These are phyloP conservation scores for Aspergillus flavus DNA, from an alignment of 2,329 filamentous ascomycete species.

Conservation along the genomic window DNA sequence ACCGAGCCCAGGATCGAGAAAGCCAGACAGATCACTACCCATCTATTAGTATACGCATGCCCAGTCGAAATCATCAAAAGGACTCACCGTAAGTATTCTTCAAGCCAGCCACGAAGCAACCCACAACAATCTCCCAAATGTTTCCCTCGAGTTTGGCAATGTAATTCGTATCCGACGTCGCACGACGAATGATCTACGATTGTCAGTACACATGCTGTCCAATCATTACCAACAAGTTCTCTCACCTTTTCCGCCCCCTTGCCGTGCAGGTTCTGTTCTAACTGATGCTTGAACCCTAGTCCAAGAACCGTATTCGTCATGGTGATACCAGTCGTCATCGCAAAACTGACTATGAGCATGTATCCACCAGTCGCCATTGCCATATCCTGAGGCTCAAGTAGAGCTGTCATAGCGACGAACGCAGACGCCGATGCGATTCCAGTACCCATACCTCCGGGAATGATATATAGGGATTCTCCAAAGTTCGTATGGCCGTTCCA, in stretches of 20 bases:
- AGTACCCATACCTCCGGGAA: slow-evolving; percentile 58
- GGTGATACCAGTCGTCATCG: slow-evolving; percentile 45
- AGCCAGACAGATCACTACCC: background rate
- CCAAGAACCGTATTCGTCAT: slow-evolving; percentile 42
- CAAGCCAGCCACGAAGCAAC: slow-evolving; percentile 31
- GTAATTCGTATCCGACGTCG: slow-evolving; percentile 45
- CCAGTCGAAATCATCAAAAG: too few species aligned
- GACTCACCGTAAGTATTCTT: slow-evolving; percentile 33
- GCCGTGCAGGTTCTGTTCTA: slow-evolving; percentile 35
- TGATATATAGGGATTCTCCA: slow-evolving; percentile 61
- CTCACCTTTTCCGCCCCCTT: slow-evolving; percentile 26
- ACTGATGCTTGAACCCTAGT: slow-evolving; percentile 34
- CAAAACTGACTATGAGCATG: slow-evolving; percentile 50
- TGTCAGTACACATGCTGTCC: background rate
- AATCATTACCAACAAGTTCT: background rate
- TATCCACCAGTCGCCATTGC: slow-evolving; percentile 55
- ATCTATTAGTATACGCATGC: background rate
- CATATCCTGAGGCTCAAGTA: slow-evolving; percentile 49
- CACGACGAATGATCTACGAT: slow-evolving; percentile 45
- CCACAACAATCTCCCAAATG: slow-evolving; percentile 30
- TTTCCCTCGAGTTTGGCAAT: slow-evolving; percentile 34
- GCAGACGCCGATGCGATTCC: slow-evolving; percentile 50
- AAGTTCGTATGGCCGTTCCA: slow-evolving; percentile 64
- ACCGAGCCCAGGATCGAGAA: background rate
- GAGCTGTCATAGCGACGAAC: slow-evolving; percentile 55